Base-by-base conservation (phyloP, 345 rosid species). In the Citrus unshiu region DNA sequence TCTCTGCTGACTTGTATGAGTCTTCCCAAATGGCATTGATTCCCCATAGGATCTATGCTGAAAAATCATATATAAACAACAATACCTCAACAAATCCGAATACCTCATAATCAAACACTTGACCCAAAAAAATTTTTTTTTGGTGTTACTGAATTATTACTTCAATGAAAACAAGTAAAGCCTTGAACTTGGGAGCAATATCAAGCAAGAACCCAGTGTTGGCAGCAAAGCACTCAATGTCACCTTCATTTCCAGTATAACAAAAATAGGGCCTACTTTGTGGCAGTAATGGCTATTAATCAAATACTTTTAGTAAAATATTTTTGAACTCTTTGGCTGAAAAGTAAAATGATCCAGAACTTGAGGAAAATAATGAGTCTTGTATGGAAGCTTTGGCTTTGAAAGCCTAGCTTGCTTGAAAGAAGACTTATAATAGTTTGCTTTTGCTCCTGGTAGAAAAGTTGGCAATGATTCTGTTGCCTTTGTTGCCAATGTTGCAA, bases 31-130 rank as follows among this genome's bases (percentile, higher is more conserved):
- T 74, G 95, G 95, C 79, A 77, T 46, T 32, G 98, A 90, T 64
- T 91, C 93, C 77, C 97, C 98, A 79, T 91, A 91, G 79, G 83
- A 92, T 70, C 97, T 86, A 81, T 93, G 95, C 97, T 92, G 91
- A 51, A 83, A 85, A 34, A 35, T 43, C 62, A 76, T 39, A 49
- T 19, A 43, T 7, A 72, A 73, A 73, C 14, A 43, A 10, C 4
- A 43, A 10, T 43, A 10, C 49, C 49, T 40, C 29, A 67, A 58
- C 54, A 77, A 73, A 46, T 27, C 25, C 12, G 32, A 37, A 24
- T 56, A 74, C 69, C 49, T 32, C 51, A 25, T 49, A 30, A 68
- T 49, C 34, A 37, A 24, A 30, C 9, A 24, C 56, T 37, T 32
- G 68, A 2, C 19, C 8, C 29, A 60, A 29, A 25, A 40, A 40